Percentiles rank a stretch among this genome's conserved stretches.
These are phyloP conservation scores for Parastagonospora nodorum DNA, from an alignment of 2,329 filamentous ascomycete genomes.

Conservation along the genomic window DNA sequence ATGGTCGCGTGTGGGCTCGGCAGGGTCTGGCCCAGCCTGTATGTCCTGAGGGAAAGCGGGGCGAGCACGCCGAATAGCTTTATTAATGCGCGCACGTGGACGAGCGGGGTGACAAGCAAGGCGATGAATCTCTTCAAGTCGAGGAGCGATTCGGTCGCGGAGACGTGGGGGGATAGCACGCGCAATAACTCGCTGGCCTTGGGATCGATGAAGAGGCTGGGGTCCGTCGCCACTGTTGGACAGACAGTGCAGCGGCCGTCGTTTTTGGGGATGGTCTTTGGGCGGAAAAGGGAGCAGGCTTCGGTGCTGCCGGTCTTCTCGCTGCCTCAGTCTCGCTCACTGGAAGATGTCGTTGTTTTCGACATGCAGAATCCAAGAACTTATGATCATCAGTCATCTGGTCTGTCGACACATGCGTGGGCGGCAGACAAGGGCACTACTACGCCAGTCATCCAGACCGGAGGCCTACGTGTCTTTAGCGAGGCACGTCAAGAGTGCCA, in stretches of 20 bases:
- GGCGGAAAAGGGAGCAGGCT: neutral
- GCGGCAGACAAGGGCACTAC: slow-evolving; percentile 13
- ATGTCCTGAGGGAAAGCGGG: slow-evolving; percentile 20
- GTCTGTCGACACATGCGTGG: slow-evolving; percentile 32
- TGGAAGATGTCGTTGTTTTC: too few relatives aligned
- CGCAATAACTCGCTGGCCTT: slow-evolving; percentile 15
- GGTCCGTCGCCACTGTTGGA: slow-evolving; percentile 14
- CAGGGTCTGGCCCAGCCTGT: slow-evolving; percentile 36
- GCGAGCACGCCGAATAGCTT: slow-evolving; percentile 18
- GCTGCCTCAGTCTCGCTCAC: neutral
- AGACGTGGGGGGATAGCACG: slow-evolving; percentile 11
- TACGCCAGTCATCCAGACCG: slow-evolving; percentile 2
- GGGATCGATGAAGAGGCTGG: neutral
- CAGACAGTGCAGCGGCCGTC: slow-evolving; percentile 4
- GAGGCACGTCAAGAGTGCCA: slow-evolving; percentile 29
- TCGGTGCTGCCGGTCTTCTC: slow-evolving; percentile 29
- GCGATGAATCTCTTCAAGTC: slow-evolving; percentile 33
- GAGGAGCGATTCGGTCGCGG: slow-evolving; percentile 18
- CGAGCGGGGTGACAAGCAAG: slow-evolving; percentile 20
- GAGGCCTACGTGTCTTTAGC: slow-evolving; percentile 30
- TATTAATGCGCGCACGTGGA: slow-evolving; percentile 22
- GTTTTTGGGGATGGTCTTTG: slow-evolving; percentile 28
- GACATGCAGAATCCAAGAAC: neutral
- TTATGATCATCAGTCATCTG: slow-evolving; percentile 2
- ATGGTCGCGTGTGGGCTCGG: slow-evolving; percentile 33